A percentile compares a stretch with the other conserved stretches of the same genome.
These are phyloP conservation scores for Boletellus sp. DNA, from an alignment of 1,284 basidiomycete species.

Conservation along the genomic window DNA sequence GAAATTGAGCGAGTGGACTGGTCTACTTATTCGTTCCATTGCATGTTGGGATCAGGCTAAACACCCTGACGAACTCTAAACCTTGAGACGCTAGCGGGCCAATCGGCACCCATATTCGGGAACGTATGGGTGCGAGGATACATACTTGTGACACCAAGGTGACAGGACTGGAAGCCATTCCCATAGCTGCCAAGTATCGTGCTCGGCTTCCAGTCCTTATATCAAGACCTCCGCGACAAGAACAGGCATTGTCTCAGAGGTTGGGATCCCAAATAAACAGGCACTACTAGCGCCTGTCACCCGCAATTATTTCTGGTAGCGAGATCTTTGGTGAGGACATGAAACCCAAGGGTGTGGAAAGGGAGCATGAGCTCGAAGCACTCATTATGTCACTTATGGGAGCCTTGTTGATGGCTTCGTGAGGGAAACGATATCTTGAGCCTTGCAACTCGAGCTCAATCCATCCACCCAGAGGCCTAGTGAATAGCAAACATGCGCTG, in stretches of 20 bases:
- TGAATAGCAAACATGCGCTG: no score
- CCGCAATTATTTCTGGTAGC: no score
- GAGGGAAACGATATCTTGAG: no score
- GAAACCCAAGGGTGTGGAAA: conserved; percentile 8
- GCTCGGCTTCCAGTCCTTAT: no score
- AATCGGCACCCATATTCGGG: conserved; percentile 15
- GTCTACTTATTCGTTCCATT: background rate
- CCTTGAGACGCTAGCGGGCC: conserved; percentile 12
- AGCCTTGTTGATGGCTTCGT: background rate
- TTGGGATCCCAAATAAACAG: conserved; percentile 12
- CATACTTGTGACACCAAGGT: background rate
- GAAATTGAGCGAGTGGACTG: conserved; percentile 5
- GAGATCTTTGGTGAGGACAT: conserved; percentile 17
- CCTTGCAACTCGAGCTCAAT: no score
- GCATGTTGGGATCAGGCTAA: conserved; percentile 1
- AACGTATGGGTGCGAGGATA: conserved; percentile 10
- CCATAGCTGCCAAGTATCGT: conserved; percentile 13
- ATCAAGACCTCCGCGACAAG: conserved; percentile 10
- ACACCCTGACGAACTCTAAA: conserved; percentile 18
- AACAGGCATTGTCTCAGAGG: background rate
- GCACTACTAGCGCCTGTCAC: conserved; percentile 14
- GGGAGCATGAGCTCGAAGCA: background rate
- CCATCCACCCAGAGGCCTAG: no score
- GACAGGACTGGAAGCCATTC: no score
- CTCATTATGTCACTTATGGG: no score